Conservation (phyloP, 2,329 filamentous ascomycete species). For the Hypoxylon sp. region DNA sequence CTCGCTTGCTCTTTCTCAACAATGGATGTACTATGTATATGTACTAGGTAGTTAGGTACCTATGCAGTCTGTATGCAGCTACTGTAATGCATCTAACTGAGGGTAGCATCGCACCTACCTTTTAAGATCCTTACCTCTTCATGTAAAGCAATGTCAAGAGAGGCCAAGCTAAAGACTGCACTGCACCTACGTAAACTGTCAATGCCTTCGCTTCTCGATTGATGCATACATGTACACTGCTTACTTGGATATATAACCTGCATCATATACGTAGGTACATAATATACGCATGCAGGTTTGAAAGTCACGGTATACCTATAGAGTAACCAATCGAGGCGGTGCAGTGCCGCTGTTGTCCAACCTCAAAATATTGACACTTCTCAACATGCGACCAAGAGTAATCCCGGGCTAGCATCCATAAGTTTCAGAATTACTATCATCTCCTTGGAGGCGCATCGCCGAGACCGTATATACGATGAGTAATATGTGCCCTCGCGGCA, state of each 20-base stretch:
- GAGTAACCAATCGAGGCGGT: slow-evolving; percentile 21
- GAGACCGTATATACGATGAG: slow-evolving; percentile 6
- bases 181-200: slow-evolving; percentile 2
- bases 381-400: slow-evolving; percentile 34
- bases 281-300: neutral
- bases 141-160: slow-evolving; percentile 19
- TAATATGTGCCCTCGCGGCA: slow-evolving; percentile 19
- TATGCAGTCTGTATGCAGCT: neutral
- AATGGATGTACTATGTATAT: slow-evolving; percentile 1
- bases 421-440: slow-evolving; percentile 40
- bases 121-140: neutral
- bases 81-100: neutral
- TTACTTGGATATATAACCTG: slow-evolving; percentile 1
- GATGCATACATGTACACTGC: slow-evolving; percentile 9
- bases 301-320: slow-evolving; percentile 4
- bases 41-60: neutral
- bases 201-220: slow-evolving; percentile 17
- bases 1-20: slow-evolving; percentile 26
- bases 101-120: neutral
- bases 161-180: neutral
- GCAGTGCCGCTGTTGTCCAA: slow-evolving; percentile 35
- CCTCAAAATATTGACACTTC: slow-evolving; percentile 29
- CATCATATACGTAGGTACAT: slow-evolving; percentile 1
- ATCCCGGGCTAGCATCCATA: slow-evolving; percentile 11
- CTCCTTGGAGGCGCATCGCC: slow-evolving; percentile 17